Percentiles rank a stretch among this genome's conserved stretches.
Evolutionary conservation across 2,329 filamentous ascomycete species (phyloP).

Genomic region (Sclerotinia spermophila): DNA sequence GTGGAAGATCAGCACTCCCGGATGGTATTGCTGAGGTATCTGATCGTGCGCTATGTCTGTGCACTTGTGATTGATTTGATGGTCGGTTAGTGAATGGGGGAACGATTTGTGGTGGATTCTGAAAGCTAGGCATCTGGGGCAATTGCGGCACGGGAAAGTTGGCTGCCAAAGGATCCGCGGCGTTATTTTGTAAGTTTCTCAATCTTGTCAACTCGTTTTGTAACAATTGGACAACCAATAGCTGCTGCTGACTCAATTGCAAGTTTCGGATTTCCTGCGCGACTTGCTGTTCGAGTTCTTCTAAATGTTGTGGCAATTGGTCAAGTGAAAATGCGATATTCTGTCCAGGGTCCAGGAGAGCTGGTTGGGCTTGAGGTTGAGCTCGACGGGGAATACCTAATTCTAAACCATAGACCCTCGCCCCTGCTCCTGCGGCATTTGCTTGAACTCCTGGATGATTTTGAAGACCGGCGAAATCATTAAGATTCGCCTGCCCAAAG

Average conservation of each 20-base stretch:
- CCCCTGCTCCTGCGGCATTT: constrained; percentile 28
- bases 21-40: constrained; percentile 53
- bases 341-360: neutral
- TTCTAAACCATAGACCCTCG: constrained; percentile 38
- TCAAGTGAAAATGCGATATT: constrained; percentile 16
- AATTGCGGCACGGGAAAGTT: constrained; percentile 33
- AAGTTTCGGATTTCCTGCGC: constrained; percentile 63
- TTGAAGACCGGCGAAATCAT: constrained; percentile 63
- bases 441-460: constrained; percentile 41
- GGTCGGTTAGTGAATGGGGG: neutral
- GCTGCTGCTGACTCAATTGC: constrained; percentile 61
- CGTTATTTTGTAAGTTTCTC: constrained; percentile 41
- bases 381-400: constrained; percentile 34
- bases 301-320: constrained; percentile 57
- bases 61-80: constrained; percentile 24
- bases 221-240: constrained; percentile 64
- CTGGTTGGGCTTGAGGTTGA: constrained; percentile 26
- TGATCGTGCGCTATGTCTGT: constrained; percentile 46
- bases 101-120: constrained; percentile 14
- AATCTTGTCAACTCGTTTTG: constrained; percentile 65
- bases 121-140: constrained; percentile 20
- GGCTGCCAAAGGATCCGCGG: constrained; percentile 25
- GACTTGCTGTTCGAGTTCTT: constrained; percentile 65
- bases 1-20: constrained; percentile 58
- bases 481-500: constrained; percentile 63